Evolutionary conservation across 164 flowering plant species (phyloP).

Genomic region (grape (Vitis vinifera)): ASM3070453v1 NC_081816.1:8644501-8645000

Average conservation of each 20-base stretch:
- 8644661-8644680: no score
- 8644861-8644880: constrained; percentile 35
- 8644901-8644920: constrained; percentile 92
- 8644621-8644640: no score
- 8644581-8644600: no score
- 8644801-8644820: background rate
- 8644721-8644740: constrained; percentile 2
- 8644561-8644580: no score
- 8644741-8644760: background rate
- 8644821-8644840: background rate
- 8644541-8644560: no score
- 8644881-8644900: constrained; percentile 97
- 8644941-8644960: constrained; percentile 97
- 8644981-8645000: constrained; percentile 91
- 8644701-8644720: background rate
- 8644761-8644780: background rate
- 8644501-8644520: no score
- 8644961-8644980: constrained; percentile 99
- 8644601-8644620: no score
- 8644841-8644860: no score
- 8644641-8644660: no score
- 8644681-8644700: background rate
- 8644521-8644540: no score
- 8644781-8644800: background rate
- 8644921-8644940: constrained; percentile 96